Conservation (phyloP, 441 rosid species). For the Pelargonium cotyledonis region DNA sequence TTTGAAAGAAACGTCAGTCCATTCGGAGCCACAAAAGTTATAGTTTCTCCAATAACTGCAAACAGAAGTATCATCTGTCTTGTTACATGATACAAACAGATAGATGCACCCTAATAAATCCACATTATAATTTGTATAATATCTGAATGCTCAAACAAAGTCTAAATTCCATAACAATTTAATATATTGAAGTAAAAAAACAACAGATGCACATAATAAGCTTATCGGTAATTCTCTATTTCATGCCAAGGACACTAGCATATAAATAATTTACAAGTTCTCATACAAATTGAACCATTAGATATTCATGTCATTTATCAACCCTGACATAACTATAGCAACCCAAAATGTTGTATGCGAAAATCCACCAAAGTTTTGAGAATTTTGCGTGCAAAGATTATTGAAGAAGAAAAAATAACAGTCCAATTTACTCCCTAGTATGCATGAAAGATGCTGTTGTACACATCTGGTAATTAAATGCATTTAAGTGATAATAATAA, state of each 20-base stretch:
- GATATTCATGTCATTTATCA: background rate
- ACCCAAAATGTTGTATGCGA: background rate
- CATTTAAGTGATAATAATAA: background rate
- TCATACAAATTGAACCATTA: slow-evolving; percentile 2
- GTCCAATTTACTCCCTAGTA: background rate
- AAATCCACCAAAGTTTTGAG: slow-evolving; percentile 2
- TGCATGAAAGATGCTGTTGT: background rate
- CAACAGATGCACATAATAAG: background rate
- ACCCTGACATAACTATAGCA: background rate
- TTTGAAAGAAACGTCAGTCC: slow-evolving; percentile 63
- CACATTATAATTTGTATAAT: background rate
- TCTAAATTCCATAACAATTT: background rate
- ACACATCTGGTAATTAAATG: background rate
- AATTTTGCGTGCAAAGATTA: background rate
- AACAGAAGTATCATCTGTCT: slow-evolving; percentile 19
- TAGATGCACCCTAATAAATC: background rate
- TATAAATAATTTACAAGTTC: too few species aligned
- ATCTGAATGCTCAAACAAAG: background rate
- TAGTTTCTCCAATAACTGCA: slow-evolving; percentile 94
- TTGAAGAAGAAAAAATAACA: background rate
- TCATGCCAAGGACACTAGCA: background rate
- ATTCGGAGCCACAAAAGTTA: slow-evolving; percentile 67
- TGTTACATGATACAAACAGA: slow-evolving; percentile 2
- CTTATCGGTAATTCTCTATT: background rate
- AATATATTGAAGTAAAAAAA: background rate